Percentiles rank a stretch among this genome's conserved stretches.
These are phyloP conservation scores for Magnolia changhungtana DNA, from an alignment of 164 flowering plant genomes.

Conservation along the genomic window DNA sequence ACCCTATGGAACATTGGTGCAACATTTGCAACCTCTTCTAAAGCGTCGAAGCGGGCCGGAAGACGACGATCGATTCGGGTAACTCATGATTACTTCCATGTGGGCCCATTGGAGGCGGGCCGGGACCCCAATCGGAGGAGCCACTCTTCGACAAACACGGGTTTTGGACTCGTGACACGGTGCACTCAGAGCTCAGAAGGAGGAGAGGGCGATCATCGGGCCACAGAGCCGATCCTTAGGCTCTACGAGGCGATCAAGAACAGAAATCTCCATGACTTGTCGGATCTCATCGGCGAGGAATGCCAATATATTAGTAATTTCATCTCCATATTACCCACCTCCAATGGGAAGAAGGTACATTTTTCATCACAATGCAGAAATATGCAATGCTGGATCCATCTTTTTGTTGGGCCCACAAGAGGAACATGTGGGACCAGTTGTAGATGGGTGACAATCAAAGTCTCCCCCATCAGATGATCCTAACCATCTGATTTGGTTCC, in stretches of 20 bases:
- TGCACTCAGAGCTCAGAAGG: constrained; percentile 14
- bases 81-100: background rate
- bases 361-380: background rate
- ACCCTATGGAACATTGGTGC: background rate
- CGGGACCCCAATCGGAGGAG: constrained; percentile 6
- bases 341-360: constrained; percentile 56
- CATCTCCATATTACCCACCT: constrained; percentile 34
- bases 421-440: background rate
- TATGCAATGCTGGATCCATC: background rate
- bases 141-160: constrained; percentile 11
- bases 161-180: constrained; percentile 7
- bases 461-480: too few species aligned
- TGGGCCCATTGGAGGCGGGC: background rate
- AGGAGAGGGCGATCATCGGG: constrained; percentile 33
- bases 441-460: background rate
- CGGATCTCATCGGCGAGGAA: constrained; percentile 60
- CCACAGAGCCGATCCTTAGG: constrained; percentile 51
- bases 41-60: background rate
- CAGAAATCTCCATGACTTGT: constrained; percentile 32
- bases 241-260: constrained; percentile 49
- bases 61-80: background rate
- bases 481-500: too few species aligned
- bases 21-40: background rate
- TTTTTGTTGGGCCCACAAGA: background rate
- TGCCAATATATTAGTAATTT: constrained; percentile 54